Evolutionary conservation across 306 rosid species (phyloP).

Genomic region (Macrotyloma uniflorum): DNA sequence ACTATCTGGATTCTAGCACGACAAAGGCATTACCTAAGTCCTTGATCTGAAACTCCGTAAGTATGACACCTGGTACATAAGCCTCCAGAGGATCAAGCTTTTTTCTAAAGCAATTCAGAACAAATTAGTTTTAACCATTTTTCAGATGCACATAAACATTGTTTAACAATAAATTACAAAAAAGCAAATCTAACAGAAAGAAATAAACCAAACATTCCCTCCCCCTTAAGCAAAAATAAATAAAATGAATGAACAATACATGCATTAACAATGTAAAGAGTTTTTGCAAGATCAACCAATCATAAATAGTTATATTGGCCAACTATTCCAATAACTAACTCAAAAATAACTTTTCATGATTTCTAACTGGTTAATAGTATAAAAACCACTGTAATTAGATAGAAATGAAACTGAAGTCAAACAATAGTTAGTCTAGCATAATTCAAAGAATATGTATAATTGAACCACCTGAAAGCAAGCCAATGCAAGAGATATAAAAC

Average conservation of each 20-base stretch:
- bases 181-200: not conserved
- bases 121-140: constrained; percentile 20
- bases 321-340: not conserved
- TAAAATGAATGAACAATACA: not conserved
- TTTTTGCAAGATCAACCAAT: too few relatives aligned
- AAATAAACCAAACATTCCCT: not conserved
- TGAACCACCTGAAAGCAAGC: not conserved
- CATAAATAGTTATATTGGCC: too few relatives aligned
- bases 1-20: constrained; percentile 10
- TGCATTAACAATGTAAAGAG: too few relatives aligned
- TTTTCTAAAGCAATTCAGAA: constrained; percentile 52
- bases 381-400: not conserved
- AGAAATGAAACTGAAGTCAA: not conserved
- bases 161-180: not conserved
- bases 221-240: not conserved
- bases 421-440: not conserved
- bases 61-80: constrained; percentile 82
- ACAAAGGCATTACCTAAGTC: constrained; percentile 70
- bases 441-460: not conserved
- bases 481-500: not conserved
- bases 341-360: not conserved
- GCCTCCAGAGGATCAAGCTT: constrained; percentile 88
- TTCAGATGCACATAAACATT: not conserved
- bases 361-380: not conserved
- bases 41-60: constrained; percentile 80